Base-by-base conservation (phyloP, 495 filamentous ascomycete genomes). In the Penicillium ochrochloron region DNA sequence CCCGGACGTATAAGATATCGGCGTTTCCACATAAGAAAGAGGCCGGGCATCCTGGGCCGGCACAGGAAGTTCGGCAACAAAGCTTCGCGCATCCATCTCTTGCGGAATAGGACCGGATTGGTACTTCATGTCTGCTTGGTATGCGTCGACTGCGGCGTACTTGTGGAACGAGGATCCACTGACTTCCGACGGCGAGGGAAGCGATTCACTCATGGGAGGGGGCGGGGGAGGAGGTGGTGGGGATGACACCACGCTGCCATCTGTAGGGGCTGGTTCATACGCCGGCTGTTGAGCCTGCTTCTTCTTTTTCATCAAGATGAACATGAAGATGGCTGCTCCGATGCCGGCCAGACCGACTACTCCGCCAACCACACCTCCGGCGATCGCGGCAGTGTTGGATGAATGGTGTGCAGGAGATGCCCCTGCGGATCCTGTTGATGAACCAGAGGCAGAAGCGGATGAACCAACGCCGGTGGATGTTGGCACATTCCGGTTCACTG, bases 341-440 rank as follows among this genome's bases (percentile, higher is more conserved):
- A 68, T 61, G 15, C 58, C 61, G n/a, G 44, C 66, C 21, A 59
- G 41, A n/a, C 66, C 66, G 5, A 68, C 61, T 5, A 64, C 66
- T 44, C 66, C 62, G 29, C 66, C 66, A 3, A 68, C 66, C 17
- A 64, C 66, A 50, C 61, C 66, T 14, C 66, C 66, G n/a, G 52
- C 57, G 33, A 68, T 68, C 19, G 61, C 66, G 8, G 33, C 61
- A 33, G 56, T 59, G 35, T 60, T 60, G 10, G 54, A 61, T 6
- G 64, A 59, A 11, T 39, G 9, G 21, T 48, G 46, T 34, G 10
- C 7, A 44, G 15, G 27, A 6, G 23, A 6, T 25, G n/a, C 25
- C 17, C 39, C 14, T 12, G 23, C 11, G 11, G 57, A 34, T 14
- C 41, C 29, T 11, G 57, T 27, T 14, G 57, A 33, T 33, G 52